Evolutionary conservation across 371 early-diverging fungal species (phyloP).

Genomic region (Parasitella parasitica): DNA sequence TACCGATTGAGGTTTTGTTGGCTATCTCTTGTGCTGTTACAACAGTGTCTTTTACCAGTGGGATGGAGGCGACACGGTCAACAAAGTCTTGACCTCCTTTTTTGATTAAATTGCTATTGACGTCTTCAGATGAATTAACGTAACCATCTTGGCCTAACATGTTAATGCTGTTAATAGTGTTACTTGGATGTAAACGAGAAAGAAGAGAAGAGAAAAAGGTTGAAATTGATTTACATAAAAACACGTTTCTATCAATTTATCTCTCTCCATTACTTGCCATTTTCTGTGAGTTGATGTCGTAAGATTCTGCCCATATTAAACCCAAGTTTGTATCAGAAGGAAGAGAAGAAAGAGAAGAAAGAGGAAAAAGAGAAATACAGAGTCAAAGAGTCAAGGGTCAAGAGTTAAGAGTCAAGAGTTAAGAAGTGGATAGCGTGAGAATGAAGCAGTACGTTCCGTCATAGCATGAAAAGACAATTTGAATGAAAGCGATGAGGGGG

Average conservation of each 20-base stretch:
- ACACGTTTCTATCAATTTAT: not conserved
- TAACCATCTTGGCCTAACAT: slow-evolving; percentile 26
- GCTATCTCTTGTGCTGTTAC: slow-evolving; percentile 51
- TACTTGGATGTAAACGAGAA: slow-evolving; percentile 1
- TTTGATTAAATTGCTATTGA: slow-evolving; percentile 14
- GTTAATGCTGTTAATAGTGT: not conserved
- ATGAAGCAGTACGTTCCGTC: not conserved
- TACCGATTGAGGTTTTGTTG: slow-evolving; percentile 53
- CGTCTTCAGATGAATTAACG: slow-evolving; percentile 29
- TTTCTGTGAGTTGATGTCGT: not conserved
- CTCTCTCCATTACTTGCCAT: not conserved
- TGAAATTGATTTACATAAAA: not conserved
- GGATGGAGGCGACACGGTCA: slow-evolving; percentile 59
- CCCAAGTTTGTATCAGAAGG: not conserved
- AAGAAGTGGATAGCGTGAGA: not conserved
- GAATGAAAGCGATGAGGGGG: not conserved
- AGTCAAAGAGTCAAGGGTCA: too few species aligned
- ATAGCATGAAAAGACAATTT: not conserved
- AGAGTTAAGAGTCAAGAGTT: not conserved
- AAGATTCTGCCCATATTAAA: not conserved
- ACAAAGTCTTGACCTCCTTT: slow-evolving; percentile 31
- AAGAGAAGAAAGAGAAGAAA: not conserved
- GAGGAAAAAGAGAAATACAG: not conserved
- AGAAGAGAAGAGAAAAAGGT: not conserved
- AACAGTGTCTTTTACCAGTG: slow-evolving; percentile 62